Percentiles rank a stretch among this genome's conserved stretches.
phyloP scores from a whole-genome alignment of 352 stramenopile species.

The Phytopythium helicoides region DNA sequence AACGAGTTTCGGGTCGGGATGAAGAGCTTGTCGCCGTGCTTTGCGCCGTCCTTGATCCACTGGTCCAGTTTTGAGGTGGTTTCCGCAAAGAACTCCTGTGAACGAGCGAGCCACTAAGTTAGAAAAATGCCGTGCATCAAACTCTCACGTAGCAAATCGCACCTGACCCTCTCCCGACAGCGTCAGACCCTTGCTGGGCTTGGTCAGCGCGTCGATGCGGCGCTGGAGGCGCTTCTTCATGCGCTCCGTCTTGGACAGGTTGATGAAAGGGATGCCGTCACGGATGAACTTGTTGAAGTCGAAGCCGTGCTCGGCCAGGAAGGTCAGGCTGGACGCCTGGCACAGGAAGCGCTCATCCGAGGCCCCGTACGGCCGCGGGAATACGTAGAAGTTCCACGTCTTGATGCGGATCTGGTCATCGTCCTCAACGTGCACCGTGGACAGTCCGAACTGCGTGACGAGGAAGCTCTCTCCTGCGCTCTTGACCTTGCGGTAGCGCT shows the following conservation, averaged over 20 bases:
- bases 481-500: slow-evolving; percentile 76
- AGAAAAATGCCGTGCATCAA: background rate
- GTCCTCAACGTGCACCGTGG: slow-evolving; percentile 64
- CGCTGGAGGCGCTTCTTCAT: slow-evolving; percentile 57
- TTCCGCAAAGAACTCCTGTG: slow-evolving; percentile 33
- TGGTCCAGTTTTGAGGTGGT: slow-evolving; percentile 44
- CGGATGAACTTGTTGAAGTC: slow-evolving; percentile 88
- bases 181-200: slow-evolving; percentile 52
- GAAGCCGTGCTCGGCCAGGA: slow-evolving; percentile 81
- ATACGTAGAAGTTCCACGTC: slow-evolving; percentile 89
- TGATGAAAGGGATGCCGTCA: slow-evolving; percentile 80
- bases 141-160: background rate
- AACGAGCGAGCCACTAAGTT: no score
- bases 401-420: slow-evolving; percentile 56
- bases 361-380: slow-evolving; percentile 60
- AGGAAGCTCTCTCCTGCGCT: slow-evolving; percentile 74
- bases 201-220: slow-evolving; percentile 56
- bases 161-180: slow-evolving; percentile 43
- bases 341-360: slow-evolving; percentile 77
- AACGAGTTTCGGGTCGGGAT: slow-evolving; percentile 66
- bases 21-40: slow-evolving; percentile 52
- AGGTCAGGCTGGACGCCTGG: slow-evolving; percentile 78
- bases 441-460: slow-evolving; percentile 82
- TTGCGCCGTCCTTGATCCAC: slow-evolving; percentile 47
- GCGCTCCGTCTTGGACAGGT: slow-evolving; percentile 39